phyloP scores from a whole-genome alignment of 2,329 filamentous ascomycete genomes.

The Gnomoniopsis smithogilvyi region DNA sequence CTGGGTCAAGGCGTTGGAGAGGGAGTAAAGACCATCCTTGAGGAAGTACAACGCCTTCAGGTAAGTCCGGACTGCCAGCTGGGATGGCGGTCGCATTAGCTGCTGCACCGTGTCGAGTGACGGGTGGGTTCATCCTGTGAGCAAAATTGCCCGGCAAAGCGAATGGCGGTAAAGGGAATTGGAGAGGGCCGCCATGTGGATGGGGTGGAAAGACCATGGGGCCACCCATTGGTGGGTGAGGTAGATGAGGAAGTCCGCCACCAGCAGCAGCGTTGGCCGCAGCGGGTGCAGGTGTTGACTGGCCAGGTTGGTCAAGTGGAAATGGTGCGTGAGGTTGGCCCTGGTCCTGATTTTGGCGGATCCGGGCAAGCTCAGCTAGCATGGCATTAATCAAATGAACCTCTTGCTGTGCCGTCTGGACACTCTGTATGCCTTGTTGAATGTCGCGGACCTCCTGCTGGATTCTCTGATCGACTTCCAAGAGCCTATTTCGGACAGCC shows the following conservation, averaged over 20 bases:
- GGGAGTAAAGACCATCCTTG: conserved; percentile 64
- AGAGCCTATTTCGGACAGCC: conserved; percentile 57
- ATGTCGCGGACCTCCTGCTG: conserved; percentile 63
- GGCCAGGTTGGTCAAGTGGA: background rate
- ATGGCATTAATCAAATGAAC: conserved; percentile 65
- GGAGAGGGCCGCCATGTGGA: background rate
- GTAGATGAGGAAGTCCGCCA: background rate
- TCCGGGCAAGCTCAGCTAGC: conserved; percentile 62
- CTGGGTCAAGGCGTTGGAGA: conserved; percentile 46
- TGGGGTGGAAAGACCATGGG: conserved; percentile 22
- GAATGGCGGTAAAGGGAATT: conserved; percentile 13
- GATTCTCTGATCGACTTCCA: conserved; percentile 66
- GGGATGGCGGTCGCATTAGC: conserved; percentile 50
- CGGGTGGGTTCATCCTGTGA: conserved; percentile 36
- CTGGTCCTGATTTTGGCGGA: conserved; percentile 47
- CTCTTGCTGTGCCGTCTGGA: conserved; percentile 65
- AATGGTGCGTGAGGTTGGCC: conserved; percentile 15
- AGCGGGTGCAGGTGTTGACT: conserved; percentile 7
- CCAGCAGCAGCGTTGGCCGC: background rate
- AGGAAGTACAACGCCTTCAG: conserved; percentile 61
- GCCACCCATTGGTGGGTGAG: conserved; percentile 16
- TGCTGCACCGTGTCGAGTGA: conserved; percentile 46
- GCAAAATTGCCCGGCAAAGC: conserved; percentile 20
- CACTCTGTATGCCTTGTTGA: conserved; percentile 60
- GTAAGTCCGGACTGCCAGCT: conserved; percentile 58